phyloP scores from a whole-genome alignment of 2,329 filamentous ascomycete species.

The Colletotrichum plurivorum region DNA sequence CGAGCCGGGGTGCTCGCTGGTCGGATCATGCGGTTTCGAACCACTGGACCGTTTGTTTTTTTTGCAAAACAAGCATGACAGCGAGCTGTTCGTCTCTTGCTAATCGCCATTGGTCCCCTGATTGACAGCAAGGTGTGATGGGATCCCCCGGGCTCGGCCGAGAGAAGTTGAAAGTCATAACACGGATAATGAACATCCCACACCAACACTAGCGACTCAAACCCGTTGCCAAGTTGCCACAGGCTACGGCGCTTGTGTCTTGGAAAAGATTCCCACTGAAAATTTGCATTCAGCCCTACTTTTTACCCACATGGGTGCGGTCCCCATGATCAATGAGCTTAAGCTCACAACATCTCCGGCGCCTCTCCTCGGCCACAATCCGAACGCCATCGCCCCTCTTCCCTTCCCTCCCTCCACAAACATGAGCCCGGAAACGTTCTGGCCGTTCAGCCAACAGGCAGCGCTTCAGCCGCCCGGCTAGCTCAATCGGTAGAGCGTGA shows the following conservation, averaged over 20 bases:
- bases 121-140: too few relatives aligned
- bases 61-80: not conserved
- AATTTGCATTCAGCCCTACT: not conserved
- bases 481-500: conserved; percentile 82
- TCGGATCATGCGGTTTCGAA: not conserved
- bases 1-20: not conserved
- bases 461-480: conserved; percentile 62
- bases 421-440: not conserved
- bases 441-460: not conserved
- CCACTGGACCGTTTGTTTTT: too few relatives aligned
- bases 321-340: not conserved
- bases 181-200: too few relatives aligned
- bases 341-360: not conserved
- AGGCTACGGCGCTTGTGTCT: not conserved
- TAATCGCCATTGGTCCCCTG: not conserved
- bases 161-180: too few relatives aligned
- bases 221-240: not conserved
- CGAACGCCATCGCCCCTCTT: not conserved
- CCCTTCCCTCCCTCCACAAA: not conserved
- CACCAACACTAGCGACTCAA: not conserved
- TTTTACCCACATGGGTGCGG: not conserved
- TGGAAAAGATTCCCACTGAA: not conserved
- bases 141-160: too few relatives aligned
- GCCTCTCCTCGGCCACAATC: not conserved
- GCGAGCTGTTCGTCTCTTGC: not conserved